These are phyloP conservation scores for Pseudogymnoascus destructans DNA, from an alignment of 2,329 filamentous ascomycete species.

Conservation along the genomic window DNA sequence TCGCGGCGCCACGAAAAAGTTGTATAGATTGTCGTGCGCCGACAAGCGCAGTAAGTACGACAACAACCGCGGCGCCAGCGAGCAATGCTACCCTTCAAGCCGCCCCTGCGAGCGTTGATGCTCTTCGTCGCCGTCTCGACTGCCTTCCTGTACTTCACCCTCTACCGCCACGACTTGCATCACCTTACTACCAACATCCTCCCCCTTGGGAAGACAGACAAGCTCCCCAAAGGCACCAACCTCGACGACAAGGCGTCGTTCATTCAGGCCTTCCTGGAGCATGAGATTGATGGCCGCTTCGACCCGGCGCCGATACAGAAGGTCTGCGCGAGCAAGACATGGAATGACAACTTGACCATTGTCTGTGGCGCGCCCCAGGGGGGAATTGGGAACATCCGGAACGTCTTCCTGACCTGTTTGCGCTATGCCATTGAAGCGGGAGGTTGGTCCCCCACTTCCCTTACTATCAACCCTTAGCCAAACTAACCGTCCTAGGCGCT, in stretches of 20 bases:
- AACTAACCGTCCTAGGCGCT: conserved; percentile 9
- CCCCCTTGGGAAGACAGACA: background rate
- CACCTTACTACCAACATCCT: background rate
- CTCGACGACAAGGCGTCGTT: conserved; percentile 10
- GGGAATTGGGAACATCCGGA: conserved; percentile 33
- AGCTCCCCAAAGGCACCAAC: background rate
- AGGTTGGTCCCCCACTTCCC: conserved; percentile 27
- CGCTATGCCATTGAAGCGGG: conserved; percentile 36
- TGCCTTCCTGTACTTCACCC: background rate
- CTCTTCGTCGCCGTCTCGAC: background rate
- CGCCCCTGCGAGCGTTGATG: background rate
- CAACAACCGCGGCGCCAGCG: background rate
- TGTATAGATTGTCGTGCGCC: background rate
- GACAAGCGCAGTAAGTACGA: background rate
- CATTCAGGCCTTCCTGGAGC: conserved; percentile 12
- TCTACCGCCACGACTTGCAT: background rate
- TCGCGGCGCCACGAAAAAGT: background rate
- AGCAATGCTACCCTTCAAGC: background rate
- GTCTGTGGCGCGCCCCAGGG: conserved; percentile 32
- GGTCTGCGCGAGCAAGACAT: conserved; percentile 28
- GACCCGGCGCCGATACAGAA: conserved; percentile 13
- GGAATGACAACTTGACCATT: conserved; percentile 32
- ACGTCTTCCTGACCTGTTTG: conserved; percentile 34
- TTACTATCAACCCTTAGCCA: conserved; percentile 14
- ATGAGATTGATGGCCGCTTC: conserved; percentile 18